Percentiles rank a stretch among this genome's conserved stretches.
phyloP scores from a whole-genome alignment of 179 eudicot genomes.

The Camellia oleifera region DNA sequence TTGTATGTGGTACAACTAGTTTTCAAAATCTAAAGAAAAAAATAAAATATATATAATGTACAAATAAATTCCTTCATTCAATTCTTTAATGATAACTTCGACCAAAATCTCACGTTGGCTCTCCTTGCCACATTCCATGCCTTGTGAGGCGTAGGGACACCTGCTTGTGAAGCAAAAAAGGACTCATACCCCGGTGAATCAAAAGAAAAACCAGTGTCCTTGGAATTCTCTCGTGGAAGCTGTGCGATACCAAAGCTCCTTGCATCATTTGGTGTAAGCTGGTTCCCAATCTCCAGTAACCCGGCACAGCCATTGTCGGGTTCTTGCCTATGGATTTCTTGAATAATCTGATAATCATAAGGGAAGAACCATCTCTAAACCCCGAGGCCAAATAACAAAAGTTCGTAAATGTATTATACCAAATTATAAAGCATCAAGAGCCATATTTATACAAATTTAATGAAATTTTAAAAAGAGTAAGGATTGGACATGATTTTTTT shows the following conservation, averaged over 20 bases:
- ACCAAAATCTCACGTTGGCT: conserved; percentile 54
- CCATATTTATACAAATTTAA: too few relatives aligned
- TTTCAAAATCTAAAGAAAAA: conserved; percentile 10
- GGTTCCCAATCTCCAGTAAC: conserved; percentile 46
- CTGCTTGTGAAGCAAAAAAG: conserved; percentile 90
- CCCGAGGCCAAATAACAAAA: too few relatives aligned
- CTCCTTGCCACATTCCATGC: conserved; percentile 91
- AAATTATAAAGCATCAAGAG: neutral
- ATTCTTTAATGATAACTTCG: conserved; percentile 25
- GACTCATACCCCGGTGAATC: conserved; percentile 97
- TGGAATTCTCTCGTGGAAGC: conserved; percentile 71
- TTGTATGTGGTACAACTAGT: conserved; percentile 11
- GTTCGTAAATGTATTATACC: too few relatives aligned
- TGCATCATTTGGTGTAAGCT: conserved; percentile 64
- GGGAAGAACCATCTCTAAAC: too few relatives aligned
- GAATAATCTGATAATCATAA: too few relatives aligned
- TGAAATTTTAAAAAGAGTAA: too few relatives aligned
- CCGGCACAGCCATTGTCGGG: too few relatives aligned
- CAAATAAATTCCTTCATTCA: neutral
- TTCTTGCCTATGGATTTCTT: too few relatives aligned
- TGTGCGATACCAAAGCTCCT: conserved; percentile 72
- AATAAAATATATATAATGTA: conserved; percentile 6
- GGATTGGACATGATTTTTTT: too few relatives aligned
- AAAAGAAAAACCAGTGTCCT: conserved; percentile 89
- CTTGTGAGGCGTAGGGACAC: conserved; percentile 72